phyloP scores from a whole-genome alignment of 2,329 filamentous ascomycete genomes.

The Ceratocystiopsis sp. region DNA sequence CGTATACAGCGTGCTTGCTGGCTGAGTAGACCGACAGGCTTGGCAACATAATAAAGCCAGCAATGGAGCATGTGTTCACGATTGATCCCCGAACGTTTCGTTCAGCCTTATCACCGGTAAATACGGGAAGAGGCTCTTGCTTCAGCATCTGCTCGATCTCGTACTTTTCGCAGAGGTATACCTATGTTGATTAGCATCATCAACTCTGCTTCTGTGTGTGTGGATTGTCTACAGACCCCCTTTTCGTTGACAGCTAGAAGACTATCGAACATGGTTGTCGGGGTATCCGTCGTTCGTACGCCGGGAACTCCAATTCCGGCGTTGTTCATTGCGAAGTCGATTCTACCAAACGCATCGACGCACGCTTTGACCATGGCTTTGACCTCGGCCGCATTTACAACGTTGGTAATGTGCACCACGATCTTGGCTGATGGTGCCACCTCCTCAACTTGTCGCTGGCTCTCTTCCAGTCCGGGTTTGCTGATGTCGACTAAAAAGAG shows the following conservation, averaged over 20 bases:
- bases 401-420: background rate
- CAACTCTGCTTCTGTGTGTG: no score
- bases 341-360: background rate
- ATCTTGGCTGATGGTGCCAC: background rate
- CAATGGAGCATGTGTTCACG: background rate
- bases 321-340: background rate
- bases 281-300: background rate
- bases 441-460: background rate
- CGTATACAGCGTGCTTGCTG: background rate
- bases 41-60: background rate
- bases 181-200: no score
- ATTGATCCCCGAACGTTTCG: background rate
- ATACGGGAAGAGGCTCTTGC: background rate
- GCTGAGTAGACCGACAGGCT: background rate
- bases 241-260: background rate
- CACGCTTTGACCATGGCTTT: background rate
- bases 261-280: background rate
- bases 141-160: background rate
- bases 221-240: background rate
- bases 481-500: background rate
- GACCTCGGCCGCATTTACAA: background rate
- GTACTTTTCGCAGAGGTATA: background rate
- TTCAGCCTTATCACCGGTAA: background rate
- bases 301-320: background rate
- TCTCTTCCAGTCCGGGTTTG: background rate